Evolutionary conservation across 2,329 filamentous ascomycete species (phyloP), one percentile per base, ranked within the genome.

Genomic region (Aureobasidium sp.): DNA sequence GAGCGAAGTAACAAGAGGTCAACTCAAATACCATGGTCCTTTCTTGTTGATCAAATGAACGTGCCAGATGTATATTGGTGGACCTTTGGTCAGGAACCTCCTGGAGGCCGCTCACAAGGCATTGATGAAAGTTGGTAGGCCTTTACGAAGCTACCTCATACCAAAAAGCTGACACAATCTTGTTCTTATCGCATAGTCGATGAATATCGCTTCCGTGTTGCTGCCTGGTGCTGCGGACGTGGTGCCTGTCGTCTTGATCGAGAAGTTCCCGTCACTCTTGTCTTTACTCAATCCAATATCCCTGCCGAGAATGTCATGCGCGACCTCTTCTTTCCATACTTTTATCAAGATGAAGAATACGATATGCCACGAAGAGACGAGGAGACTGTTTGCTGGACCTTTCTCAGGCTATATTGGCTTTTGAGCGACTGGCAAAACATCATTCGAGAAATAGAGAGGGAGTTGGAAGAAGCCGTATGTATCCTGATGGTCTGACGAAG

Each of bases 341-440:
- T 74, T 2, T 70, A 70, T 64, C 62, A 65, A 20, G 71, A 74
- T 60, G 64, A 67, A n/a, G 69, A 73, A 13, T 70, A 72, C 47
- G 64, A 69, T 39, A 69, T 67, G 52, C 69, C 68, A 15, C 69
- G 69, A 20, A 66, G 68, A 13, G 71, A 73, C 52, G 72, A 74
- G 56, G 72, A 74, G 63, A 70, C 68, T 34, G 69, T 75, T 34
- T 73, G 70, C 64, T 75, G 71, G 71, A 69, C 70, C 1, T 75
- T 74, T 62, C 67, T 67, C 0, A 66, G 70, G 2, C 66, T 75
- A 5, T 72, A 72, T 56, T 69, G 67, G 57, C 70, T 74, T 8
- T 62, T 74, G 29, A 73, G 69, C 5, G 71, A 75, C 48, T 75
- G 73, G 73, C 72, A 73, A 60, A 75, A 75, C 62, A 71, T 75